Evolutionary conservation across 129 eudicot genomes (phyloP).

Genomic region (Chrysanthemum makinoi): DNA sequence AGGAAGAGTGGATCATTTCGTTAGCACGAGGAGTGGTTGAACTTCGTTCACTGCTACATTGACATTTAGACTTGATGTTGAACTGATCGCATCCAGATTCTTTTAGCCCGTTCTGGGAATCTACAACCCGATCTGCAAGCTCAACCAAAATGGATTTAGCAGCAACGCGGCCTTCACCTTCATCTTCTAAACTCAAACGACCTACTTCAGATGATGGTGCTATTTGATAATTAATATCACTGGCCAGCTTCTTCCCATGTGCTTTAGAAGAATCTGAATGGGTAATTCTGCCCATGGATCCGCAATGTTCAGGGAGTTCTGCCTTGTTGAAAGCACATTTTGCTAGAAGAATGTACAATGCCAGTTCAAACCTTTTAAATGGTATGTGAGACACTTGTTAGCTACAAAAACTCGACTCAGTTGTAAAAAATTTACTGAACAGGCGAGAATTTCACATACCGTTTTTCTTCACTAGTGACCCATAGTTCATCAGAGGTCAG

Average conservation of each 20-base stretch:
- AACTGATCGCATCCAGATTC: constrained; percentile 41
- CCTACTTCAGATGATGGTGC: constrained; percentile 51
- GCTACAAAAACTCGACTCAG: constrained; percentile 7
- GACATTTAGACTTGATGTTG: constrained; percentile 41
- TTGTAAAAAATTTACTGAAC: background rate
- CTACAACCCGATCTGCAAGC: constrained; percentile 51
- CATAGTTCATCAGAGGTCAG: constrained; percentile 92
- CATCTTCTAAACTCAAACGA: constrained; percentile 45
- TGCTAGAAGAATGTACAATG: constrained; percentile 71
- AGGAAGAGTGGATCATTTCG: constrained; percentile 47
- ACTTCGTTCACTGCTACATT: constrained; percentile 36
- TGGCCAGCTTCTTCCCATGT: constrained; percentile 44
- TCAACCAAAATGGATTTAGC: constrained; percentile 52
- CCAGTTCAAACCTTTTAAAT: constrained; percentile 78
- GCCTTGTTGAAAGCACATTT: constrained; percentile 57
- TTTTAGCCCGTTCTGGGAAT: constrained; percentile 41
- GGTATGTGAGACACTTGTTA: constrained; percentile 14
- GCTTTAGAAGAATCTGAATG: constrained; percentile 32
- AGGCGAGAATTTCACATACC: constrained; percentile 43
- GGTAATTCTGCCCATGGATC: constrained; percentile 30
- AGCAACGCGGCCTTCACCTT: constrained; percentile 40
- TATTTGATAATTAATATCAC: constrained; percentile 32
- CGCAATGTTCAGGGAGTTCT: constrained; percentile 49
- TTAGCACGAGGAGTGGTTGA: constrained; percentile 41
- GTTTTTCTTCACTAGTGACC: constrained; percentile 95